Percentiles rank a stretch among this genome's conserved stretches.
These are phyloP conservation scores for Opeltia flavorubescens DNA, from an alignment of 495 filamentous ascomycete species.

Conservation along the genomic window DNA sequence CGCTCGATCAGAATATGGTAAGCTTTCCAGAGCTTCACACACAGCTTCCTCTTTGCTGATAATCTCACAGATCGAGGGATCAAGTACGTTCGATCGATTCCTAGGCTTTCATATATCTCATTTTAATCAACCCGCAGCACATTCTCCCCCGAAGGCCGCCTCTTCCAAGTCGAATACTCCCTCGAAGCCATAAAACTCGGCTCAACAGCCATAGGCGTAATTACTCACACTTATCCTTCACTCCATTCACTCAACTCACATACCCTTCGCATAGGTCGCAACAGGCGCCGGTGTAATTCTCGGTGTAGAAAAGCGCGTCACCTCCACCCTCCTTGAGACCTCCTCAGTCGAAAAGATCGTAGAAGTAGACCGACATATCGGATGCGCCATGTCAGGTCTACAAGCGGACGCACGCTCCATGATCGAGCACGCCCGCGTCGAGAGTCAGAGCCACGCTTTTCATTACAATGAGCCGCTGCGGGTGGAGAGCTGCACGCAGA, in stretches of 20 bases:
- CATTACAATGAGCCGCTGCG: conserved; percentile 89
- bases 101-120: neutral
- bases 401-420: conserved; percentile 94
- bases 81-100: conserved; percentile 52
- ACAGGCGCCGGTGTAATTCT: conserved; percentile 88
- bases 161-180: conserved; percentile 99
- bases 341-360: conserved; percentile 98
- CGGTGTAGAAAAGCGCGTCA: conserved; percentile 97
- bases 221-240: conserved; percentile 14
- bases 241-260: conserved; percentile 2
- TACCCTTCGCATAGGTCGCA: conserved; percentile 49
- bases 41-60: conserved; percentile 13
- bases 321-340: conserved; percentile 89
- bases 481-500: conserved; percentile 96
- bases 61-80: conserved; percentile 75
- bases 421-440: conserved; percentile 95
- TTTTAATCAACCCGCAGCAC: conserved; percentile 44
- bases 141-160: conserved; percentile 98
- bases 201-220: conserved; percentile 90
- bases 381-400: conserved; percentile 94
- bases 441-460: conserved; percentile 91
- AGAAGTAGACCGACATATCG: conserved; percentile 96
- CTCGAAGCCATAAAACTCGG: conserved; percentile 99
- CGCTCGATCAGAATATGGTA: conserved; percentile 99
- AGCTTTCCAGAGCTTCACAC: conserved; percentile 24